Percentiles rank a stretch among this genome's conserved stretches.
phyloP scores from a whole-genome alignment of 768 basidiomycete species.

The Boletus tomentosulus region DNA sequence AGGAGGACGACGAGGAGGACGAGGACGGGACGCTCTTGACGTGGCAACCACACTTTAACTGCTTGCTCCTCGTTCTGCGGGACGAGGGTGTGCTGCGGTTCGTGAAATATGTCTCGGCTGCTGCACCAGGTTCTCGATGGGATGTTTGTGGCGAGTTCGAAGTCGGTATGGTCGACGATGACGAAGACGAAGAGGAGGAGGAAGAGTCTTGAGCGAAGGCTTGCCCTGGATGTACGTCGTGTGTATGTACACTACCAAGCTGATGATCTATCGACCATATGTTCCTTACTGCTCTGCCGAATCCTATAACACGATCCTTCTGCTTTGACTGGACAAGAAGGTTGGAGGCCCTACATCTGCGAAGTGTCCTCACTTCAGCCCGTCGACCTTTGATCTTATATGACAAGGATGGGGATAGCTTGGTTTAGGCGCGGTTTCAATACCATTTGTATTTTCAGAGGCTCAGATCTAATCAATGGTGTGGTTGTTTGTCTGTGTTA shows the following conservation, averaged over 20 bases:
- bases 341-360: too few relatives aligned
- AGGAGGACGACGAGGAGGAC: constrained; percentile 32
- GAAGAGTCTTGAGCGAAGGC: constrained; percentile 33
- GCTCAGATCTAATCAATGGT: too few relatives aligned
- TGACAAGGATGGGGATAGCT: too few relatives aligned
- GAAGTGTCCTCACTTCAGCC: too few relatives aligned
- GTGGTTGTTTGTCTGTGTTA: not conserved
- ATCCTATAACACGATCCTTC: too few relatives aligned
- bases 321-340: too few relatives aligned
- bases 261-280: not conserved
- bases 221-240: not conserved
- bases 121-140: constrained; percentile 89
- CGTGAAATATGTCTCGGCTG: constrained; percentile 90
- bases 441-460: too few relatives aligned
- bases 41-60: constrained; percentile 87
- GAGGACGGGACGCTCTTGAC: constrained; percentile 80
- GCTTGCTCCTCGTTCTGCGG: constrained; percentile 80
- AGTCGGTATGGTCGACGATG: constrained; percentile 70
- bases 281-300: too few relatives aligned
- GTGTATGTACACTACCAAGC: not conserved
- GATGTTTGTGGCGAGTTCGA: constrained; percentile 92
- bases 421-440: too few relatives aligned
- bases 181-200: constrained; percentile 37
- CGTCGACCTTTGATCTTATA: too few relatives aligned
- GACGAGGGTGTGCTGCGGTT: constrained; percentile 94